Conservation (phyloP, 2,329 filamentous ascomycete genomes). For the Penicillium brevicompactum region DNA sequence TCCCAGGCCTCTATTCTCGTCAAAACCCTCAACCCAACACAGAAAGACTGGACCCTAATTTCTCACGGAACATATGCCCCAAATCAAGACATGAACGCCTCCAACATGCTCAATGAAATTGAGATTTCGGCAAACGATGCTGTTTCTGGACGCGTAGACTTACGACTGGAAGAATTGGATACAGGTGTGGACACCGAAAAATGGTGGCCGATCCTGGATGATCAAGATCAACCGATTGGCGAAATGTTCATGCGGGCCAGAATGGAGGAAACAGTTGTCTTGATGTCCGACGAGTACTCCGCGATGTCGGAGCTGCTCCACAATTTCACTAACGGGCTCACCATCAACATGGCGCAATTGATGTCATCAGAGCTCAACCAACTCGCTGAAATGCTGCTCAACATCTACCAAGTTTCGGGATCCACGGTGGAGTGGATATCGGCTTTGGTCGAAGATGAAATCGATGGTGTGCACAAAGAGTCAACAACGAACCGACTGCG, state of each 20-base stretch:
- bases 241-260: constrained; percentile 82
- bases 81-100: constrained; percentile 42
- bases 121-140: constrained; percentile 52
- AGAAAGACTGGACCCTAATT: constrained; percentile 54
- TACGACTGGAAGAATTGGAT: constrained; percentile 77
- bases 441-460: constrained; percentile 92
- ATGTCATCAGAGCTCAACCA: constrained; percentile 75
- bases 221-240: constrained; percentile 73
- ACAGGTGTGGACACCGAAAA: constrained; percentile 77
- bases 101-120: constrained; percentile 47
- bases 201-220: constrained; percentile 82
- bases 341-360: constrained; percentile 77
- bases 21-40: constrained; percentile 49
- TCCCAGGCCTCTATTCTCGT: constrained; percentile 50
- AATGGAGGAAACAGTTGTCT: constrained; percentile 85
- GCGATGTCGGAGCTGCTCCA: constrained; percentile 81
- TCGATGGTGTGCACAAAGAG: constrained; percentile 87
- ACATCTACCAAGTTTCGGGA: constrained; percentile 93
- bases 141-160: constrained; percentile 66
- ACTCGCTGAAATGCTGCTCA: constrained; percentile 83
- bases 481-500: constrained; percentile 65
- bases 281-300: constrained; percentile 83
- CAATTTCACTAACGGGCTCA: constrained; percentile 79
- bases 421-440: constrained; percentile 86
- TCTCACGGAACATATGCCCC: constrained; percentile 48